phyloP scores from a whole-genome alignment of 2,329 filamentous ascomycete genomes.

The Nothophaeocryptopus gaeumannii region DNA sequence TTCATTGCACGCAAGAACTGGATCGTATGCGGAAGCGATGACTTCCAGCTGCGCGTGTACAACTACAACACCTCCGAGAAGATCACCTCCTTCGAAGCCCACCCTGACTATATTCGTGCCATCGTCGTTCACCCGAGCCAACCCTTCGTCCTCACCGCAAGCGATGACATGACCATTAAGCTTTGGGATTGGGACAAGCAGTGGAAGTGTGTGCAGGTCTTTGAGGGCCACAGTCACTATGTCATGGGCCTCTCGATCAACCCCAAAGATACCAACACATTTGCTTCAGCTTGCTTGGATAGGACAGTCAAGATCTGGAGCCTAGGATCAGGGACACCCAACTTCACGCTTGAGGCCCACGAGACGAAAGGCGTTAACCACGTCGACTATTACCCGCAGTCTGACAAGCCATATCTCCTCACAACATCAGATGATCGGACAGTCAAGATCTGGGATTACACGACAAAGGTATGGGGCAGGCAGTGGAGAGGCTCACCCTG shows the following conservation, averaged over 20 bases:
- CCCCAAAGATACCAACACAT: constrained; percentile 75
- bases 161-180: constrained; percentile 98
- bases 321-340: constrained; percentile 85
- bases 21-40: constrained; percentile 72
- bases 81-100: constrained; percentile 93
- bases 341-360: constrained; percentile 95
- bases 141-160: constrained; percentile 92
- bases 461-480: constrained; percentile 62
- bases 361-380: constrained; percentile 98
- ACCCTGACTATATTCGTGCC: constrained; percentile 96
- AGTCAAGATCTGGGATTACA: constrained; percentile 99
- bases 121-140: constrained; percentile 94
- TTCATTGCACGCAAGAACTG: constrained; percentile 99
- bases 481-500: neutral
- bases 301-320: constrained; percentile 98
- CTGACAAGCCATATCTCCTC: constrained; percentile 78
- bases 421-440: constrained; percentile 96
- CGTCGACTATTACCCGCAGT: constrained; percentile 78
- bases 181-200: constrained; percentile 98
- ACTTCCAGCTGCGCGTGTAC: constrained; percentile 86
- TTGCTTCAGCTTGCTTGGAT: constrained; percentile 81
- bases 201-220: constrained; percentile 97
- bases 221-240: constrained; percentile 94
- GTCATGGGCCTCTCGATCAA: constrained; percentile 97
- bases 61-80: constrained; percentile 99